Evolutionary conservation across 2,329 filamentous ascomycete species (phyloP).

Genomic region (Verticillium longisporum): DNA sequence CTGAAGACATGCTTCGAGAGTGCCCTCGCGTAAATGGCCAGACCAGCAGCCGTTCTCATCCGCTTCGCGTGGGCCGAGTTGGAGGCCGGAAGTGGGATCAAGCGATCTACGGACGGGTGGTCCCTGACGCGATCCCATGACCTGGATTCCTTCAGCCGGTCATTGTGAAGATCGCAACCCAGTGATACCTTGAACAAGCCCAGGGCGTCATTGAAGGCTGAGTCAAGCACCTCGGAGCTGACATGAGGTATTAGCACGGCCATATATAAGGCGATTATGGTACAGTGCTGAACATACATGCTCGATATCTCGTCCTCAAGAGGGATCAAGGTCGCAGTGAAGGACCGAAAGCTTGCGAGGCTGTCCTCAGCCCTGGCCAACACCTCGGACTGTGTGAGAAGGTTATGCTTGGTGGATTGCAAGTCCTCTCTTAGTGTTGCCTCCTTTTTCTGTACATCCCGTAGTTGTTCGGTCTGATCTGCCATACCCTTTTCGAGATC

Average conservation of each 20-base stretch:
- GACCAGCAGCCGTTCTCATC: neutral
- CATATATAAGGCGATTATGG: neutral
- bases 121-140: slow-evolving; percentile 1
- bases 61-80: neutral
- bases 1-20: neutral
- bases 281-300: neutral
- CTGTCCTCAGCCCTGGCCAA: neutral
- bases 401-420: neutral
- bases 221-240: neutral
- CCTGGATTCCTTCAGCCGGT: neutral
- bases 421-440: neutral
- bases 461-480: neutral
- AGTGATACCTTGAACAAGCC: neutral
- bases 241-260: neutral
- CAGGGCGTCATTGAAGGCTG: neutral
- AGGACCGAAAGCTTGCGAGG: neutral
- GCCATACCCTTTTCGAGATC: neutral
- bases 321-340: neutral
- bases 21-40: neutral
- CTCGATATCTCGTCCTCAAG: neutral
- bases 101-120: neutral
- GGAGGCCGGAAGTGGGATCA: neutral
- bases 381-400: neutral
- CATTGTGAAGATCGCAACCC: neutral
- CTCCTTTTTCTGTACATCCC: neutral